Percentiles rank a stretch among this genome's conserved stretches.
Conservation (phyloP, 768 basidiomycete genomes). For the Flagelloscypha sp. region DNA sequence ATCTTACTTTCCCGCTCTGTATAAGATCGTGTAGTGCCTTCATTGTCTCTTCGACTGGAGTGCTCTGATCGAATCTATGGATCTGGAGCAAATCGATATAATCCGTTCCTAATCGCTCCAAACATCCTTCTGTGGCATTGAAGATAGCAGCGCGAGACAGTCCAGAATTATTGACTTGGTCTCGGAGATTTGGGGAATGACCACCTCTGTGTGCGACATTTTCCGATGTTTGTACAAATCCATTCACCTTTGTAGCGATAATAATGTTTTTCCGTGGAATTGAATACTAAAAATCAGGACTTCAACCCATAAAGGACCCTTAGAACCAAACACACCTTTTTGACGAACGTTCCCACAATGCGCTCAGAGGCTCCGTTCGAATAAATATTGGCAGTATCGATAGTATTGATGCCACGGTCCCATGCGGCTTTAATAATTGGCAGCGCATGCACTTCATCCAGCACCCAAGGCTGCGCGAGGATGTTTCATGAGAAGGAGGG, state of each 20-base stretch:
- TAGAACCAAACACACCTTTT: slow-evolving; percentile 20
- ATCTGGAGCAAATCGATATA: slow-evolving; percentile 25
- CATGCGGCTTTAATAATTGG: slow-evolving; percentile 29
- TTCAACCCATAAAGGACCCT: neutral
- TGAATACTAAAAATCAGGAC: slow-evolving; percentile 14
- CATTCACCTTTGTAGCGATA: slow-evolving; percentile 21
- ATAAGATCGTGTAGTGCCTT: slow-evolving; percentile 32
- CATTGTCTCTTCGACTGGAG: slow-evolving; percentile 27
- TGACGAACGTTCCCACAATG: slow-evolving; percentile 26
- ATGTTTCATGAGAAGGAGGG: neutral
- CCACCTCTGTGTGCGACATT: too few relatives aligned
- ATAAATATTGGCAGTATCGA: slow-evolving; percentile 32
- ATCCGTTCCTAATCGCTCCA: slow-evolving; percentile 10
- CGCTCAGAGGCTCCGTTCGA: slow-evolving; percentile 29
- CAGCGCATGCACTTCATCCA: slow-evolving; percentile 22
- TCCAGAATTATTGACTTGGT: slow-evolving; percentile 24
- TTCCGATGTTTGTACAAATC: slow-evolving; percentile 14
- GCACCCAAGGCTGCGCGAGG: slow-evolving; percentile 17
- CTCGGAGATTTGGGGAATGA: slow-evolving; percentile 4
- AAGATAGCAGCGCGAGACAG: slow-evolving; percentile 29
- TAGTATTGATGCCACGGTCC: slow-evolving; percentile 30
- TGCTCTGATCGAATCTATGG: slow-evolving; percentile 23
- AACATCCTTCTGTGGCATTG: slow-evolving; percentile 23
- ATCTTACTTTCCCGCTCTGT: slow-evolving; percentile 26
- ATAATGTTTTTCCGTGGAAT: slow-evolving; percentile 25